Evolutionary conservation across 441 rosid genomes (phyloP), one percentile per base, ranked within the genome.

Genomic region (Brassica balearica): DNA sequence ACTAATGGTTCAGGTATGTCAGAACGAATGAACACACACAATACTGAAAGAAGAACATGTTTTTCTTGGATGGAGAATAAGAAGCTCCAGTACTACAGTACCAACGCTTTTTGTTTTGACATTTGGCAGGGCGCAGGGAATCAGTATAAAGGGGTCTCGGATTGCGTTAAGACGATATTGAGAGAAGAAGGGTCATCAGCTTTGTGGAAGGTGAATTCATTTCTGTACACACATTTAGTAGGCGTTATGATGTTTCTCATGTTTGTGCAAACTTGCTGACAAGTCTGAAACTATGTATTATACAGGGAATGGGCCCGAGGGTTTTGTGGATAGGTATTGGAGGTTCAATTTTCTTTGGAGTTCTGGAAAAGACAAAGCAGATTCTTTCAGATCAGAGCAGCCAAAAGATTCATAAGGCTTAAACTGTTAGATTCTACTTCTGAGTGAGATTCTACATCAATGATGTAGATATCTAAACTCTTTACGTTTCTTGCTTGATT

Each of bases 141-240:
- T 81, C 90, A 86, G 79, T 93, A 95, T 84, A 89, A 78, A 74
- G 99, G 99, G 17, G 82, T 95, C 69, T 62, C 87, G 1, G 90
- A 95, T 83, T 95, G 99, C 87, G 86, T 93, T 23, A 88, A 84
- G 84, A 89, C 93, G 48, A 78, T 95, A 73, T 83, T 90, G 59
- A 86, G 88, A 79, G 98, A 90, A 82, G 99, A 95, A 86, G 98
- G 98, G 48, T 86, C 97, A 48, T 46, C 84, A 80, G 96, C 98
- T 82, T 89, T 93, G 77, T 86, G 93, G 73, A 95, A 93, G 98
- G 99, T 95, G 63, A 9, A 25, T 36, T 38, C 25, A 51, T 34
- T 69, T 76, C 25, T 61, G 6, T 5, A 48, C 60, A 61, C 6
- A 70, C 51, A 15, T 71, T 58, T 14, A 36, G 3, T 34, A 61